These are phyloP conservation scores for Phallus indusiatus DNA, from an alignment of 768 basidiomycete species.

Conservation along the genomic window DNA sequence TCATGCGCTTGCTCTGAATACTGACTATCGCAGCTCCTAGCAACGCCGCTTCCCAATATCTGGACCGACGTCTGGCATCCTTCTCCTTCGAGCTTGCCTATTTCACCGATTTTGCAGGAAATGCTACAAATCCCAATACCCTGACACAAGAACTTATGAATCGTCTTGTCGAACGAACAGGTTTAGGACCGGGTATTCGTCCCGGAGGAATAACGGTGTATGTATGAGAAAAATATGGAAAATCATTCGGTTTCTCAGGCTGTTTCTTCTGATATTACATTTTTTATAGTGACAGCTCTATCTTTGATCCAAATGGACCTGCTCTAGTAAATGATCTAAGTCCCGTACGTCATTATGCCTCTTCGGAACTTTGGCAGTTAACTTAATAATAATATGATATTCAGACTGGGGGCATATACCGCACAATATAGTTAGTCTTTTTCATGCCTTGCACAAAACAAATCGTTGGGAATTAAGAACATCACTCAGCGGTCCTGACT, in stretches of 20 bases:
- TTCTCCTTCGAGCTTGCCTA: slow-evolving; percentile 24
- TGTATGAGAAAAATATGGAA: neutral
- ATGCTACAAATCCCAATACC: slow-evolving; percentile 19
- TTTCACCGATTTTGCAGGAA: slow-evolving; percentile 21
- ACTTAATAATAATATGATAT: neutral
- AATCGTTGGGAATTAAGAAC: neutral
- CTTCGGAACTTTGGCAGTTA: neutral
- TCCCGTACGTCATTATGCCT: slow-evolving; percentile 11
- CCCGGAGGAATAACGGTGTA: slow-evolving; percentile 24
- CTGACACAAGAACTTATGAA: slow-evolving; percentile 19
- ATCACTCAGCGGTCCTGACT: slow-evolving; percentile 16
- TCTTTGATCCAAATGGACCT: slow-evolving; percentile 15
- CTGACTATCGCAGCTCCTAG: neutral
- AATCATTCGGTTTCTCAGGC: too few relatives aligned
- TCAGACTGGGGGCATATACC: slow-evolving; percentile 21
- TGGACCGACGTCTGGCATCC: slow-evolving; percentile 18
- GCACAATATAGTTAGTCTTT: slow-evolving; percentile 18
- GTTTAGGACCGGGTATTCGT: slow-evolving; percentile 19
- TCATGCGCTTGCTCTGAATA: neutral
- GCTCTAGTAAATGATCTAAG: slow-evolving; percentile 17
- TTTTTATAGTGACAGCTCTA: slow-evolving; percentile 17
- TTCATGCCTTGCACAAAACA: neutral
- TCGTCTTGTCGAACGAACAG: slow-evolving; percentile 19
- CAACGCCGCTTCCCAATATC: slow-evolving; percentile 12
- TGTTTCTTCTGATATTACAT: too few relatives aligned